Evolutionary conservation across 441 rosid genomes (phyloP).

Genomic region (Eutrema salsugineum): DNA sequence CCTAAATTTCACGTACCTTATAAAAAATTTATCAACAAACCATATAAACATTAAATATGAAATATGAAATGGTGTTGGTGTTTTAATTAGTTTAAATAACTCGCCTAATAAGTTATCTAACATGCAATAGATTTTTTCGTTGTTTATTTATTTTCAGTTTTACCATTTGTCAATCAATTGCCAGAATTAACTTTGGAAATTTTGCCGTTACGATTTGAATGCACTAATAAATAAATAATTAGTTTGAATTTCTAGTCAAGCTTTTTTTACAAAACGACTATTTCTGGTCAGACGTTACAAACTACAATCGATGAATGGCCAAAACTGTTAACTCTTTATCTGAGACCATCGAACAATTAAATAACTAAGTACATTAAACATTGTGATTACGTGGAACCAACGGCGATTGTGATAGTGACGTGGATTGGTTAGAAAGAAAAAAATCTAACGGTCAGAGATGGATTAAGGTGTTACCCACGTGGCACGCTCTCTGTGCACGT

Average conservation of each 20-base stretch:
- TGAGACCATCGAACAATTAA: slow-evolving; percentile 2
- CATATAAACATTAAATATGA: too few species aligned
- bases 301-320: too few species aligned
- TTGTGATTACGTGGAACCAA: neutral
- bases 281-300: slow-evolving; percentile 10
- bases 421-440: neutral
- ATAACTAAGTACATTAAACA: neutral
- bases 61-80: too few species aligned
- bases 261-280: neutral
- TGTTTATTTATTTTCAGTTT: neutral
- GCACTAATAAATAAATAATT: neutral
- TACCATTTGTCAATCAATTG: neutral
- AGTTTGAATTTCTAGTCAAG: slow-evolving; percentile 4
- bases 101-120: too few species aligned
- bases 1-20: too few species aligned
- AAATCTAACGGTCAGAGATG: neutral
- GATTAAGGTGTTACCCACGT: neutral
- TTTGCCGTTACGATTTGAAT: neutral
- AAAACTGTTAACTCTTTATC: too few species aligned
- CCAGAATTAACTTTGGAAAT: neutral
- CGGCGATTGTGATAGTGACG: slow-evolving; percentile 16
- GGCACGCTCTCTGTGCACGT: slow-evolving; percentile 9
- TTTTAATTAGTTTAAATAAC: too few species aligned
- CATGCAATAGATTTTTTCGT: neutral
- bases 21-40: too few species aligned